Base-by-base conservation (phyloP, 352 stramenopile species). In the Globisporangium carolinianum region DNA sequence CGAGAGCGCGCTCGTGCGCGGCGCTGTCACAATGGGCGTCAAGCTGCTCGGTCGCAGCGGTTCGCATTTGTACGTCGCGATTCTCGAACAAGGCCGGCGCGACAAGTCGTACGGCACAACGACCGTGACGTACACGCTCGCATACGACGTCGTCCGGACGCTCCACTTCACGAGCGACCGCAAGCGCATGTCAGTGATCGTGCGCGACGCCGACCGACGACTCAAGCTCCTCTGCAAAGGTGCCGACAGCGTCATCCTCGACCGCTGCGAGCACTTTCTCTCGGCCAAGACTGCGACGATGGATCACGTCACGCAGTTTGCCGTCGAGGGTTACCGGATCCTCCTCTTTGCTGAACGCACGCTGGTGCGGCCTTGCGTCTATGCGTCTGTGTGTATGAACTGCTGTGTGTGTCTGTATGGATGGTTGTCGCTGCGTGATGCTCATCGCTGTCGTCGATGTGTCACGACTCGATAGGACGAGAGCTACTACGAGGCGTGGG, bases 1-100 rank as follows among this genome's bases (percentile, higher is more conserved):
- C 60, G 94, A 98, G 61, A 87, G 87, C 41, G 94, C 94, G 6
- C 72, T 98, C 0, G 93, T 98, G 0, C 66, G 83, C 15, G 90
- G 84, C 3, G 90, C 86, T 0, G 70, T 76, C 36, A 51, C 63
- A 2, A 87, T 96, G 66, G 93, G 93, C 0, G 67, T 97, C 2
- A 77, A 83, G 17, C 78, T 98, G 15, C 66, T 94, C 6, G 76
- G 71, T 9, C 69, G 77, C 38, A 83, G 72, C 39, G 75, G 68
- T 0, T 61, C 77, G 15, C 69, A 76, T 36, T 53, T 91, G 46
- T 78, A 79, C 53, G 42, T 91, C n/a, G 73, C 76, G 11, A 63
- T 87, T 12, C 86, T 78, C 0, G 78, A 91, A 55, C 24, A 32
- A 32, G 78, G 89, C 72, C 61, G 60, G 0, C 69, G 67, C 32